Percentiles rank a stretch among this genome's conserved stretches.
These are phyloP conservation scores for Aspergillus campestris DNA, from an alignment of 495 filamentous ascomycete species.

Conservation along the genomic window DNA sequence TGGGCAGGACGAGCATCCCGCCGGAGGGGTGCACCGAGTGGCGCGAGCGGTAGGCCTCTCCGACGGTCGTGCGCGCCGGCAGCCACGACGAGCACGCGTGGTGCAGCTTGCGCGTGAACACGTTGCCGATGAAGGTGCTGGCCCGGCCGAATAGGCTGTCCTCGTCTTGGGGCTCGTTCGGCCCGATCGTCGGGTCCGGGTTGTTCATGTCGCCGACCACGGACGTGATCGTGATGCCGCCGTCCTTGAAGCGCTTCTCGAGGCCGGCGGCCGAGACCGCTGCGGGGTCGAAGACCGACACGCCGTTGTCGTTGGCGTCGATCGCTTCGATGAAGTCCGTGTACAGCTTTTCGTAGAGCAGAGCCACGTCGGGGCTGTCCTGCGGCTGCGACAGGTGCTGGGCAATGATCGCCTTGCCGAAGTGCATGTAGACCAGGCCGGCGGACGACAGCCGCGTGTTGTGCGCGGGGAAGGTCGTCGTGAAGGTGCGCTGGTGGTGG, in stretches of 20 bases:
- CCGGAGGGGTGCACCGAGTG: conserved; percentile 59
- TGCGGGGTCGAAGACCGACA: conserved; percentile 65
- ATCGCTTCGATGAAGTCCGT: conserved; percentile 89
- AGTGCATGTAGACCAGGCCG: conserved; percentile 92
- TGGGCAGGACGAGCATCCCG: conserved; percentile 69
- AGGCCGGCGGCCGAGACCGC: conserved; percentile 55
- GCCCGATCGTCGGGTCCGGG: conserved; percentile 27
- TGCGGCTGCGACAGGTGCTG: conserved; percentile 52
- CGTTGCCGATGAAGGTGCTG: conserved; percentile 72
- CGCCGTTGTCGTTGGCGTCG: conserved; percentile 96
- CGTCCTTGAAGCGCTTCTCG: conserved; percentile 70
- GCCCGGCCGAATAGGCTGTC: conserved; percentile 71
- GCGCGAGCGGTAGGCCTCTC: conserved; percentile 58
- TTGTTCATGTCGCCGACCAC: conserved; percentile 79
- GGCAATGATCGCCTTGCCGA: conserved; percentile 73
- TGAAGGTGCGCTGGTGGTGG: conserved; percentile 92
- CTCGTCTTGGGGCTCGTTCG: conserved; percentile 61
- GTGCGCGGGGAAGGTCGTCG: conserved; percentile 65
- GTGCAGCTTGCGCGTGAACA: conserved; percentile 68
- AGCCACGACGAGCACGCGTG: conserved; percentile 58
- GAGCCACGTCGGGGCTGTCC: conserved; percentile 55
- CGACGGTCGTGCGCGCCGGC: conserved; percentile 73
- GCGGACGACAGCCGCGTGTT: conserved; percentile 86
- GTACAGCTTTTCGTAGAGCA: conserved; percentile 86
- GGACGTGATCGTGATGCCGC: conserved; percentile 73